These are phyloP conservation scores for Colletotrichum noveboracense DNA, from an alignment of 2,329 filamentous ascomycete genomes.

Conservation along the genomic window DNA sequence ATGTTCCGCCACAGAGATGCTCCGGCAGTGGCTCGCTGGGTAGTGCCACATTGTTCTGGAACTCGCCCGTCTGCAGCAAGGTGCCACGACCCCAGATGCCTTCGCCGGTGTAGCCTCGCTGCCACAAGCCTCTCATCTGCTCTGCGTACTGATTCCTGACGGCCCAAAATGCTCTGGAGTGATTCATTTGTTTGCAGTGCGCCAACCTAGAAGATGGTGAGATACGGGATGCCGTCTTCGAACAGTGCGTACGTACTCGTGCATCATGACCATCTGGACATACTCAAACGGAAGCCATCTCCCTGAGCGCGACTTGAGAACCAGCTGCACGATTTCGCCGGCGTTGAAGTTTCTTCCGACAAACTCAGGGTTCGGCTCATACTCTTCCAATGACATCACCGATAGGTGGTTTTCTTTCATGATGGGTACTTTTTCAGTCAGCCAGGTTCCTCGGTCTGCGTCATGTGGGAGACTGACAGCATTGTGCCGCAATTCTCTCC, in stretches of 20 bases:
- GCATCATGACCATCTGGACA: constrained; percentile 96
- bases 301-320: constrained; percentile 70
- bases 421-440: constrained; percentile 59
- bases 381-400: constrained; percentile 79
- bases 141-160: constrained; percentile 76
- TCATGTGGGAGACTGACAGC: constrained; percentile 49
- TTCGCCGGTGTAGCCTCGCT: constrained; percentile 75
- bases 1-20: constrained; percentile 84
- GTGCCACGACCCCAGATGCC: constrained; percentile 82
- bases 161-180: constrained; percentile 80
- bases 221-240: not conserved
- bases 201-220: constrained; percentile 60
- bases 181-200: constrained; percentile 93
- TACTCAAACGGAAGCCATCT: constrained; percentile 83
- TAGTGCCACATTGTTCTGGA: constrained; percentile 56
- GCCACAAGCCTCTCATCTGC: constrained; percentile 75
- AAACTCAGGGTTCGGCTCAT: constrained; percentile 81
- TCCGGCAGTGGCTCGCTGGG: constrained; percentile 66
- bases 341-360: constrained; percentile 90
- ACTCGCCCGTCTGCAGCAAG: constrained; percentile 64
- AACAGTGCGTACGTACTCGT: constrained; percentile 57
- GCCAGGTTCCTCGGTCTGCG: not conserved
- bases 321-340: constrained; percentile 85
- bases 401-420: constrained; percentile 71
- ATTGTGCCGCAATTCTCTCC: constrained; percentile 81